phyloP scores from a whole-genome alignment of 306 rosid genomes.

The Corylus avellana region DNA sequence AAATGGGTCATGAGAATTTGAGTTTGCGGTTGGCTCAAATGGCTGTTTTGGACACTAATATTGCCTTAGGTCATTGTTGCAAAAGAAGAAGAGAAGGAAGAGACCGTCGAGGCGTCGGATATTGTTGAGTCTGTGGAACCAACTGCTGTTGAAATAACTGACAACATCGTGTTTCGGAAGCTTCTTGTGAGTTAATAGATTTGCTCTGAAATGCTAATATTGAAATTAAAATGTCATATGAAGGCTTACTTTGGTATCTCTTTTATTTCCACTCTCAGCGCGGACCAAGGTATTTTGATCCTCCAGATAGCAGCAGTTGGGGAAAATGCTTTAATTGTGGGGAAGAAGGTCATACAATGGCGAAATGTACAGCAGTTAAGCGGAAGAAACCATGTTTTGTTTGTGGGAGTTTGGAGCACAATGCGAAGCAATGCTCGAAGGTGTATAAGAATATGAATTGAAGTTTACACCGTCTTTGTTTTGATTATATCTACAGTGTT shows the following conservation, averaged over 20 bases:
- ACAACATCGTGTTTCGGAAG: slow-evolving; percentile 73
- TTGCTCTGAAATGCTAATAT: slow-evolving; percentile 35
- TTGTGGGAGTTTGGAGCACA: slow-evolving; percentile 89
- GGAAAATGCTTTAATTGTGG: slow-evolving; percentile 89
- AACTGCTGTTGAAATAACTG: slow-evolving; percentile 32
- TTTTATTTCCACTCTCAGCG: slow-evolving; percentile 64
- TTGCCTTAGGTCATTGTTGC: slow-evolving; percentile 40
- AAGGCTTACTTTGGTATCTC: slow-evolving; percentile 50
- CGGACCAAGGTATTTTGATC: slow-evolving; percentile 97
- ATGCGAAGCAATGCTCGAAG: slow-evolving; percentile 65
- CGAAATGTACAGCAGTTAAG: slow-evolving; percentile 63
- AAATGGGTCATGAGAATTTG: background rate
- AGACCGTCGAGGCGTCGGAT: slow-evolving; percentile 25
- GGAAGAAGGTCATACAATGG: slow-evolving; percentile 85
- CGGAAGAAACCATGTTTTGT: slow-evolving; percentile 84
- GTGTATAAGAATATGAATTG: slow-evolving; percentile 35
- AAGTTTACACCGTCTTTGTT: background rate
- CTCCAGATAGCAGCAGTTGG: slow-evolving; percentile 79
- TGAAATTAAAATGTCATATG: slow-evolving; percentile 35
- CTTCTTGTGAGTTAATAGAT: slow-evolving; percentile 79
- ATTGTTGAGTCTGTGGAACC: slow-evolving; percentile 37
- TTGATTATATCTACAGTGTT: background rate
- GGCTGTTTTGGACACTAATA: background rate
- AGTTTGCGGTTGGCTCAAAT: background rate
- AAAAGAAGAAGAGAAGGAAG: slow-evolving; percentile 36